Percentiles rank a stretch among this genome's conserved stretches.
Conservation (phyloP, 345 rosid genomes). For the Salix koriyanagi region DNA sequence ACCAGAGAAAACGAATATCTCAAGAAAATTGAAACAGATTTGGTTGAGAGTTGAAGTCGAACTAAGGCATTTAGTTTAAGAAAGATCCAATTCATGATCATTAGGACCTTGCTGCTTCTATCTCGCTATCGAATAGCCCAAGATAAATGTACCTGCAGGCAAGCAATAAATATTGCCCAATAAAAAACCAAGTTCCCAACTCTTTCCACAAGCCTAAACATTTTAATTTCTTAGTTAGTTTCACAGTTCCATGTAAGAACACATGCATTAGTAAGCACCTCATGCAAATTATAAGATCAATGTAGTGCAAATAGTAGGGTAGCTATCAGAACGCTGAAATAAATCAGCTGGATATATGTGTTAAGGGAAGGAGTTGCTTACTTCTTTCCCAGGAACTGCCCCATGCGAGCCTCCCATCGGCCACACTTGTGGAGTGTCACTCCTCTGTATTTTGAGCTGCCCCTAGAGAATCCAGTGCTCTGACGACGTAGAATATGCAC, state of each 20-base stretch:
- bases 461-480: slow-evolving; percentile 71
- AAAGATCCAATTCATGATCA: slow-evolving; percentile 12
- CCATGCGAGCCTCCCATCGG: slow-evolving; percentile 81
- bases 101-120: slow-evolving; percentile 91
- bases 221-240: slow-evolving; percentile 7
- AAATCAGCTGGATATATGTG: background rate
- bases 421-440: slow-evolving; percentile 77
- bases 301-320: background rate
- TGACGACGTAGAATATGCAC: slow-evolving; percentile 70
- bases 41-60: background rate
- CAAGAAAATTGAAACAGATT: background rate
- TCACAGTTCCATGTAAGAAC: background rate
- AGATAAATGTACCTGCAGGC: slow-evolving; percentile 85
- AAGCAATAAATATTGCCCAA: slow-evolving; percentile 26
- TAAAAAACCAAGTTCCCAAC: slow-evolving; percentile 22
- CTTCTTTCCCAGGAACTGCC: slow-evolving; percentile 79
- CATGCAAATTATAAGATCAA: background rate
- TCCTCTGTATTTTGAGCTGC: slow-evolving; percentile 68
- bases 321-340: background rate
- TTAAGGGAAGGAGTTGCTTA: slow-evolving; percentile 21
- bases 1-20: slow-evolving; percentile 17
- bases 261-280: background rate
- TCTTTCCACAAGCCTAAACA: slow-evolving; percentile 7
- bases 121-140: slow-evolving; percentile 83
- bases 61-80: background rate